These are phyloP conservation scores for Cercophora sp. DNA, from an alignment of 495 filamentous ascomycete species.

Conservation along the genomic window DNA sequence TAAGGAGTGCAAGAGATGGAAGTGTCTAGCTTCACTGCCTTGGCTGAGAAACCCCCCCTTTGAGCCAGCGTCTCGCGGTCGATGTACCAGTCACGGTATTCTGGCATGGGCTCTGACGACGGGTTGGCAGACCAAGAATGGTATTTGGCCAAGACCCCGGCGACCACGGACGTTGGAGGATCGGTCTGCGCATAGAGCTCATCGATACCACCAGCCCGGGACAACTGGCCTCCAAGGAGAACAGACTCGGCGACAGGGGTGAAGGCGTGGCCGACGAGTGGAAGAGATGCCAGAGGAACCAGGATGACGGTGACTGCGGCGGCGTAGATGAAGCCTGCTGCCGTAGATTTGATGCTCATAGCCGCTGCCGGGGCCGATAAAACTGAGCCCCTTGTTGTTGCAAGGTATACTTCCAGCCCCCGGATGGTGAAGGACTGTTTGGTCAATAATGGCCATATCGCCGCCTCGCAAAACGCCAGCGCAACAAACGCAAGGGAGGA, in stretches of 20 bases:
- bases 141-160: conserved; percentile 21
- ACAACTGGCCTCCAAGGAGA: conserved; percentile 21
- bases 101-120: conserved; percentile 23
- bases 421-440: conserved; percentile 23
- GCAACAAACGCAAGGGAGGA: conserved; percentile 19
- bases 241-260: conserved; percentile 12
- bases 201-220: conserved; percentile 18
- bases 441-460: conserved; percentile 25
- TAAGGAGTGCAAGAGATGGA: conserved; percentile 20
- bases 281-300: conserved; percentile 19
- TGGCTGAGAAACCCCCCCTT: conserved; percentile 21
- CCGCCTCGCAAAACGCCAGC: conserved; percentile 20
- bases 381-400: conserved; percentile 20
- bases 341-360: conserved; percentile 12
- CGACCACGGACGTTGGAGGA: conserved; percentile 25
- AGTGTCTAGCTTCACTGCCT: conserved; percentile 21
- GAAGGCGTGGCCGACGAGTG: conserved; percentile 27
- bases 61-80: conserved; percentile 18
- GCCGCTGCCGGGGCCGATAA: conserved; percentile 18
- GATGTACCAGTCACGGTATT: conserved; percentile 28
- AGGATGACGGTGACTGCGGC: conserved; percentile 14
- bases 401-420: conserved; percentile 24
- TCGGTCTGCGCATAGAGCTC: conserved; percentile 25
- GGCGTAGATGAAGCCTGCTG: conserved; percentile 15
- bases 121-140: conserved; percentile 23